These are phyloP conservation scores for Rhytidiadelphus loreus DNA, from an alignment of 225 moss, liverwort and hornwort species.

Conservation along the genomic window DNA sequence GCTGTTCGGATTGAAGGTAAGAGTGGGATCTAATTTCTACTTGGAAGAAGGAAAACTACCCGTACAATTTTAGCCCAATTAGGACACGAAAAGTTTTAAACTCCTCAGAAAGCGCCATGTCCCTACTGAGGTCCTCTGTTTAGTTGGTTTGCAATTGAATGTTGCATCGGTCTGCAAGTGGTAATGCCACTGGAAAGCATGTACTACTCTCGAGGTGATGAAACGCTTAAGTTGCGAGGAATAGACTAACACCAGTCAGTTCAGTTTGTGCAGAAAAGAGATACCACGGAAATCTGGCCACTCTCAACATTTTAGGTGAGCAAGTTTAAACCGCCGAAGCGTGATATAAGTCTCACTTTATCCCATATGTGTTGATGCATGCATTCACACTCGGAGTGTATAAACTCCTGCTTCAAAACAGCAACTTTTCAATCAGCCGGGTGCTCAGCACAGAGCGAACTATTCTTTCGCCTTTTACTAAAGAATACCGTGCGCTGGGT, in stretches of 20 bases:
- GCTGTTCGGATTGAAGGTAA: not conserved
- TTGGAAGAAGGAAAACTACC: not conserved
- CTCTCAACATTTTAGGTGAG: not conserved
- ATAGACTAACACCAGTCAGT: no score
- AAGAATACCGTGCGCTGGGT: conserved; percentile 39
- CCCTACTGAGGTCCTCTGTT: not conserved
- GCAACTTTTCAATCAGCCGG: no score
- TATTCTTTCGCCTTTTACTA: conserved; percentile 63
- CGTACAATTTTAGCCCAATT: not conserved
- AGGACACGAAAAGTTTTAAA: not conserved
- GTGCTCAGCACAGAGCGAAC: conserved; percentile 42
- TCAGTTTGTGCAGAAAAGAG: not conserved
- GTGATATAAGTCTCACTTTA: not conserved
- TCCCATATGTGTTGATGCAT: not conserved
- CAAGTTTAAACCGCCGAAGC: not conserved
- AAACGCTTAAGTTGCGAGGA: no score
- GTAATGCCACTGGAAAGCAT: no score
- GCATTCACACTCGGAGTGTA: no score
- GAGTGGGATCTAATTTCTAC: not conserved
- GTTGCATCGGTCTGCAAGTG: no score
- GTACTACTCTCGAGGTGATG: no score
- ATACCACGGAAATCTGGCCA: not conserved
- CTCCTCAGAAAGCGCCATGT: not conserved
- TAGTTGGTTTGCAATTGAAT: no score
- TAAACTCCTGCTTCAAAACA: no score